Conservation (phyloP, 2,329 filamentous ascomycete species). For the Sclerotinia spermophila region DNA sequence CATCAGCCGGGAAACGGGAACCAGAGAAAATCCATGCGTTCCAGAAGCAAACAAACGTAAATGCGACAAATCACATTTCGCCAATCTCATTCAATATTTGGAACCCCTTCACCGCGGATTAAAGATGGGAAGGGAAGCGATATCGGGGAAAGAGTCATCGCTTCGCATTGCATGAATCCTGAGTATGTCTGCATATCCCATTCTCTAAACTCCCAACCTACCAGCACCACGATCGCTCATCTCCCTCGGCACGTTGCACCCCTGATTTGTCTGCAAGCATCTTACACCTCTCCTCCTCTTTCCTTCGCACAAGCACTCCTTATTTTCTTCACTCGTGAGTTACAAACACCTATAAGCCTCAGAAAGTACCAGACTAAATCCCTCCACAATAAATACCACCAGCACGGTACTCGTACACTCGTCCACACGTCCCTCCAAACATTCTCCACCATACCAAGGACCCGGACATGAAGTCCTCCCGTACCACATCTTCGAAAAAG, state of each 20-base stretch:
- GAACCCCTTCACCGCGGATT: neutral
- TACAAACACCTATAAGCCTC: neutral
- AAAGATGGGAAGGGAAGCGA: neutral
- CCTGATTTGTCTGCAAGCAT: neutral
- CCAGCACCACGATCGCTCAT: neutral
- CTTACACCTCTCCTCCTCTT: neutral
- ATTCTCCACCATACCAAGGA: neutral
- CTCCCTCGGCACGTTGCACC: constrained; percentile 1
- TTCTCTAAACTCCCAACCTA: neutral
- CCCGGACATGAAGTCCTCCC: neutral
- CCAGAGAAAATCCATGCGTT: neutral
- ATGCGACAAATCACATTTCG: constrained; percentile 17
- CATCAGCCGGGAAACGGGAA: neutral
- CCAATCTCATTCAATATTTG: constrained; percentile 1
- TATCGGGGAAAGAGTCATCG: neutral
- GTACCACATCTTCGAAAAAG: neutral
- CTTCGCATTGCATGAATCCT: neutral
- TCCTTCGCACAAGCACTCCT: too few species aligned
- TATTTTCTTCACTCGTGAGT: too few species aligned
- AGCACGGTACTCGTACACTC: constrained; percentile 5
- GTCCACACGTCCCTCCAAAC: neutral
- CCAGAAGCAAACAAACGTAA: constrained; percentile 2
- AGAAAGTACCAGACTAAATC: neutral
- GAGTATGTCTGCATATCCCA: neutral
- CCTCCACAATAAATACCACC: neutral